A percentile compares a stretch with the other conserved stretches of the same genome.
phyloP scores from a whole-genome alignment of 306 rosid species.

The Cyamopsis tetragonoloba region DNA sequence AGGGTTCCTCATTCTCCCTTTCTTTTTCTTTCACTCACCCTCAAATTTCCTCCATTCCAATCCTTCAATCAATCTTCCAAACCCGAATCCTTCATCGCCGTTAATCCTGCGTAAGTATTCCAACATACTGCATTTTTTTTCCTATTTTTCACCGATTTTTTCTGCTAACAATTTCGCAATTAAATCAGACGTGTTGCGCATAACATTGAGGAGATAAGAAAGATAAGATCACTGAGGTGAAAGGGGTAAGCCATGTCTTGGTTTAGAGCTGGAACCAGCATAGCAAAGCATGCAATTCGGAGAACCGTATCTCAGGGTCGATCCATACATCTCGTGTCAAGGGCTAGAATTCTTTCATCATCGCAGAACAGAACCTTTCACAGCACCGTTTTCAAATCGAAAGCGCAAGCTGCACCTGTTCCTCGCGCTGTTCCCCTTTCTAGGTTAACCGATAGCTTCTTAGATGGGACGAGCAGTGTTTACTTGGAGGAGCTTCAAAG shows the following conservation, averaged over 20 bases:
- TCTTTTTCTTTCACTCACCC: not conserved
- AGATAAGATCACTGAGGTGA: not conserved
- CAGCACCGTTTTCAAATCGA: constrained; percentile 50
- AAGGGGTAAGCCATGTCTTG: constrained; percentile 52
- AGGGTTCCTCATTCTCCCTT: not conserved
- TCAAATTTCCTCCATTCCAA: not conserved
- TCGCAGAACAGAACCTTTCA: constrained; percentile 56
- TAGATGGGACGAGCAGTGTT: constrained; percentile 95
- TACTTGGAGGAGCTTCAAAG: constrained; percentile 95
- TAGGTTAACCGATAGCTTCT: constrained; percentile 78
- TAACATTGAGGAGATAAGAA: constrained; percentile 9
- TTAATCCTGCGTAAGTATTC: not conserved
- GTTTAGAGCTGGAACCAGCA: constrained; percentile 75
- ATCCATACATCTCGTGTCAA: constrained; percentile 42
- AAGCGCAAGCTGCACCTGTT: constrained; percentile 65
- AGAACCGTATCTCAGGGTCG: constrained; percentile 54
- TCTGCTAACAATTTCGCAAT: not conserved
- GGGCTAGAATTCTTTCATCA: constrained; percentile 51
- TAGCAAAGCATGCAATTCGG: constrained; percentile 70
- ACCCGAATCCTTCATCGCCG: not conserved
- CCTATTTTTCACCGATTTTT: not conserved
- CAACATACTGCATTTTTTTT: not conserved
- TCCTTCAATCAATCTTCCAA: not conserved
- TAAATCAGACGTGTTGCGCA: constrained; percentile 15
- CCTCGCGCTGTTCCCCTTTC: constrained; percentile 95